Percentiles rank a stretch among this genome's conserved stretches.
Conservation (phyloP, 352 stramenopile species). For the Globisporangium spinosum region DNA sequence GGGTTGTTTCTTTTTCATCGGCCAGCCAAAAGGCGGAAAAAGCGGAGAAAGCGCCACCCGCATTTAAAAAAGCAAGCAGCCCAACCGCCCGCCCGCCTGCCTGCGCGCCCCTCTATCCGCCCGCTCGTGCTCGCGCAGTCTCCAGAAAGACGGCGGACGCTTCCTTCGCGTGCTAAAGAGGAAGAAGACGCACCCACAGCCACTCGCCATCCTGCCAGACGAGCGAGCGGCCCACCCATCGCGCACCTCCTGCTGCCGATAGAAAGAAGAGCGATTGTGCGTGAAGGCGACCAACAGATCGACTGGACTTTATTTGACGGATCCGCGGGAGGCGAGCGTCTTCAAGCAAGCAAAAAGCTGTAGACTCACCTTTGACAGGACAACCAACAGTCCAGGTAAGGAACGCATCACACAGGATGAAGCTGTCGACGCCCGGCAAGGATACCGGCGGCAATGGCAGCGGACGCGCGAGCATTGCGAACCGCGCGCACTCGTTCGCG, state of each 20-base stretch:
- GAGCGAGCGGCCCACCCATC: not conserved
- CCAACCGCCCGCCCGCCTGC: not conserved
- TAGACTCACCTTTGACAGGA: too few species aligned
- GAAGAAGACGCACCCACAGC: not conserved
- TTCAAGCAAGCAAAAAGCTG: not conserved
- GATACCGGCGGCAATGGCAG: constrained; percentile 1
- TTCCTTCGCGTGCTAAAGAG: not conserved
- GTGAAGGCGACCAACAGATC: not conserved
- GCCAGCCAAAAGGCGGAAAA: not conserved
- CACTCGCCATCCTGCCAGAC: constrained; percentile 4
- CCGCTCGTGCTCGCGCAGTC: not conserved
- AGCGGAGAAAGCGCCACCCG: constrained; percentile 4
- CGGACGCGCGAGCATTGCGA: constrained; percentile 17
- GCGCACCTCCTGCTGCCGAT: not conserved
- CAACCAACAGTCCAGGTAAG: too few species aligned
- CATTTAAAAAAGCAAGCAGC: not conserved
- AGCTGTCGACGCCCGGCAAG: constrained; percentile 15
- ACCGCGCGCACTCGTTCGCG: constrained; percentile 16
- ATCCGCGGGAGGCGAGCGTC: not conserved
- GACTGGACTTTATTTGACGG: not conserved
- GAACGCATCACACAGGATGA: constrained; percentile 7
- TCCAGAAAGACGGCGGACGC: not conserved
- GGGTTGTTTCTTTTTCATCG: not conserved
- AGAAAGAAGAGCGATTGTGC: not conserved
- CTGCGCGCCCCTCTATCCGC: not conserved